These are phyloP conservation scores for Saxispiralis lemnorum DNA, from an alignment of 495 filamentous ascomycete genomes.

Conservation along the genomic window DNA sequence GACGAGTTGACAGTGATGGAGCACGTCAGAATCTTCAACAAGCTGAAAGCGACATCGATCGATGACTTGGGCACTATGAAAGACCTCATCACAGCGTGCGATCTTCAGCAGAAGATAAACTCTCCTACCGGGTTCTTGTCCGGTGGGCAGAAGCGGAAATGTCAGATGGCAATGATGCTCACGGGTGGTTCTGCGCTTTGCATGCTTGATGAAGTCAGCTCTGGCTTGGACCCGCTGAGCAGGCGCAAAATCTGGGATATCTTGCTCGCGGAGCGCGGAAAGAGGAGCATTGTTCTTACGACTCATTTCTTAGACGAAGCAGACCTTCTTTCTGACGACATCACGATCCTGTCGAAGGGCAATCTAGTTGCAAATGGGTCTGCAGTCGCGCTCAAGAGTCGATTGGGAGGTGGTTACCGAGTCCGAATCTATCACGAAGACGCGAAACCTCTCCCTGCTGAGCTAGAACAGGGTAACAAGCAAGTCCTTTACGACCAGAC, in stretches of 20 bases:
- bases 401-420: slow-evolving; percentile 43
- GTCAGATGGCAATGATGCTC: slow-evolving; percentile 89
- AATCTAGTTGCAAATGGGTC: slow-evolving; percentile 21
- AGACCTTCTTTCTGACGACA: slow-evolving; percentile 24
- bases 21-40: slow-evolving; percentile 62
- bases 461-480: slow-evolving; percentile 36
- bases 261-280: slow-evolving; percentile 57
- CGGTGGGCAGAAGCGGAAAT: slow-evolving; percentile 74
- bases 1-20: slow-evolving; percentile 64
- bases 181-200: slow-evolving; percentile 70
- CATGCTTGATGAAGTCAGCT: slow-evolving; percentile 75
- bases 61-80: slow-evolving; percentile 38
- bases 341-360: slow-evolving; percentile 25
- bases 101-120: slow-evolving; percentile 49
- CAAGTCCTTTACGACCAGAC: slow-evolving; percentile 48
- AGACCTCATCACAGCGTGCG: slow-evolving; percentile 46
- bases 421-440: slow-evolving; percentile 46
- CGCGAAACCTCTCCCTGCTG: slow-evolving; percentile 29
- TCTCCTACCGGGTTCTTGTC: slow-evolving; percentile 53
- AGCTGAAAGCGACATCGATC: slow-evolving; percentile 42
- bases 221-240: slow-evolving; percentile 64
- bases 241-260: slow-evolving; percentile 83
- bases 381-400: slow-evolving; percentile 21
- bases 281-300: slow-evolving; percentile 62
- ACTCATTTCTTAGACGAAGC: slow-evolving; percentile 40